phyloP scores from a whole-genome alignment of 768 basidiomycete species.

The Kwoniella sp. region DNA sequence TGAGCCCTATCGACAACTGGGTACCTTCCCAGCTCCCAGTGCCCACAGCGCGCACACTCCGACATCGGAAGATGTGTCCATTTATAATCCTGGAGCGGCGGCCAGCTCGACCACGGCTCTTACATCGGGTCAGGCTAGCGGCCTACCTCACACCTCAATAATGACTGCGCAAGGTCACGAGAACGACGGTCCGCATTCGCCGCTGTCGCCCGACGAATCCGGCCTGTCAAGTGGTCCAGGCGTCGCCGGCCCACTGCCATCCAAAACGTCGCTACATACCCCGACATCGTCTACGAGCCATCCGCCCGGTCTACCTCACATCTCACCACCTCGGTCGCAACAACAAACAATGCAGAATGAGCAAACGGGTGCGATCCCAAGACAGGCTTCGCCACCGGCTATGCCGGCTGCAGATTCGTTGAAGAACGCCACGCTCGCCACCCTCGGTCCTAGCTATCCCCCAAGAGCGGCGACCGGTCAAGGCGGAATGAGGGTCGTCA shows the following conservation, averaged over 20 bases:
- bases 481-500: constrained; percentile 30
- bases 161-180: constrained; percentile 3
- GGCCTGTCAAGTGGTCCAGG: constrained; percentile 15
- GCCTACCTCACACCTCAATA: constrained; percentile 16
- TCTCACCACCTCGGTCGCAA: constrained; percentile 1
- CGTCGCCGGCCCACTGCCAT: constrained; percentile 33
- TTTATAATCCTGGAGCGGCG: not conserved
- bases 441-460: not conserved
- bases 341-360: constrained; percentile 8
- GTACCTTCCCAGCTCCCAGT: constrained; percentile 11
- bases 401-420: not conserved
- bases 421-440: constrained; percentile 6
- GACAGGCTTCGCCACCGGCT: constrained; percentile 1
- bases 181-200: not conserved
- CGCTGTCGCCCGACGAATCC: not conserved
- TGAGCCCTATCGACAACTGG: constrained; percentile 36
- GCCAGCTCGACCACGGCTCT: not conserved
- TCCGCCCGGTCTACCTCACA: constrained; percentile 4
- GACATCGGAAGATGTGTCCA: not conserved
- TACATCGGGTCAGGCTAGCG: constrained; percentile 16
- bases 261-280: constrained; percentile 17
- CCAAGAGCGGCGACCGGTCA: not conserved
- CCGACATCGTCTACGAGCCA: not conserved
- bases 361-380: not conserved
- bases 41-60: not conserved